Evolutionary conservation across 2,329 filamentous ascomycete species (phyloP).

Genomic region (Fusarium secorum): DNA sequence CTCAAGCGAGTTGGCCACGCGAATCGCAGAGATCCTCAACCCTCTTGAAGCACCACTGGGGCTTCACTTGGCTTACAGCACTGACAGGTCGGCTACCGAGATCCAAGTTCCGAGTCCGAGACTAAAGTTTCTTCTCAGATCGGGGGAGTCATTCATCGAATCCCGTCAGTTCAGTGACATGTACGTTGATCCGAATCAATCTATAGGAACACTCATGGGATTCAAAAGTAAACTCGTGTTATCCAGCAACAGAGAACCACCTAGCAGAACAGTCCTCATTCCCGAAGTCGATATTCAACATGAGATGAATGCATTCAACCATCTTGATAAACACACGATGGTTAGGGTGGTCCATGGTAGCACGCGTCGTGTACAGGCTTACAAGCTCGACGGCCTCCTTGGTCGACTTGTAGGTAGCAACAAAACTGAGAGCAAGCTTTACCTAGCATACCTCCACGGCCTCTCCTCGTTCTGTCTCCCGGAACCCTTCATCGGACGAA

Average conservation of each 20-base stretch:
- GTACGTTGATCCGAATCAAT: conserved; percentile 26
- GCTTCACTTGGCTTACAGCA: conserved; percentile 12
- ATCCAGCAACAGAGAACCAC: conserved; percentile 8
- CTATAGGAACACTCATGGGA: conserved; percentile 22
- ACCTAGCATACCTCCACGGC: conserved; percentile 61
- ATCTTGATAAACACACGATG: conserved; percentile 41
- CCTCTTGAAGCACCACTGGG: conserved; percentile 15
- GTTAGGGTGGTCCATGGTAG: conserved; percentile 47
- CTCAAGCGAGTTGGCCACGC: not conserved
- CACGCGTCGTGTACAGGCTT: conserved; percentile 49
- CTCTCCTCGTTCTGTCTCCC: conserved; percentile 61
- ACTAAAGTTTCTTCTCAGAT: conserved; percentile 16
- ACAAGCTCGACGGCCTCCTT: conserved; percentile 58
- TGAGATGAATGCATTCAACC: not conserved
- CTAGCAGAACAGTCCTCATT: conserved; percentile 50
- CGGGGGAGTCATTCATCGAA: not conserved
- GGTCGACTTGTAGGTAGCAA: conserved; percentile 60
- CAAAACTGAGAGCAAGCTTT: conserved; percentile 59
- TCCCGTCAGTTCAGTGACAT: conserved; percentile 30
- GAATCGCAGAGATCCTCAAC: conserved; percentile 1
- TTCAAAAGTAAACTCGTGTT: conserved; percentile 55
- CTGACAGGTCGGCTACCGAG: not conserved
- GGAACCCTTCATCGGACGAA: conserved; percentile 56
- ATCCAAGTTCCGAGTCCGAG: conserved; percentile 37
- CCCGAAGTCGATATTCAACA: conserved; percentile 45